These are phyloP conservation scores for Suhomyces prunicola DNA, from an alignment of 805 yeast genomes.

Conservation along the genomic window DNA sequence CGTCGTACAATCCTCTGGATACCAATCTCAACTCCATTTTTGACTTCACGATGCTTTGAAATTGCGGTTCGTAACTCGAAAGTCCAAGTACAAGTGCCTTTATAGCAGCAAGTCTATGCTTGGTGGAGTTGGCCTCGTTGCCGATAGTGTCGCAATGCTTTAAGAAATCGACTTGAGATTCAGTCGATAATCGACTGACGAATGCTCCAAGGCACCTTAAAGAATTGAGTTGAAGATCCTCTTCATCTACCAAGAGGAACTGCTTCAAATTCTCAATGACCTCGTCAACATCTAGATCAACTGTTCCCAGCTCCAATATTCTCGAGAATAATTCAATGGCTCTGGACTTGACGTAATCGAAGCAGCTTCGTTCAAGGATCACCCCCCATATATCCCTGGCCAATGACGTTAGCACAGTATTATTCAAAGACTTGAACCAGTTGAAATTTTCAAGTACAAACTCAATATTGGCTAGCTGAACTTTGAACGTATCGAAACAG, in stretches of 20 bases:
- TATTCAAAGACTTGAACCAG: not conserved
- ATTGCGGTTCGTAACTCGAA: constrained; percentile 16
- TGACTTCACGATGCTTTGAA: not conserved
- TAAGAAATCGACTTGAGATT: not conserved
- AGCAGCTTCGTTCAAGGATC: constrained; percentile 22
- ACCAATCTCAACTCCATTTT: constrained; percentile 10
- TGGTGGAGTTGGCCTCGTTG: constrained; percentile 31
- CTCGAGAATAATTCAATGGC: constrained; percentile 33
- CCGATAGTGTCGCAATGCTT: not conserved
- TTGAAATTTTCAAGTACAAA: constrained; percentile 16
- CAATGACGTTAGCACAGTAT: constrained; percentile 1
- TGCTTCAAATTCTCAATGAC: not conserved
- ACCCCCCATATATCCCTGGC: constrained; percentile 15
- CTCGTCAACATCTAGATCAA: not conserved
- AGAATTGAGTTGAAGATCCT: constrained; percentile 22
- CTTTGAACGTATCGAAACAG: constrained; percentile 35
- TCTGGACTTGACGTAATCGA: constrained; percentile 46
- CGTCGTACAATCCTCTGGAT: constrained; percentile 54
- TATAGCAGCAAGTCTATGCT: constrained; percentile 45
- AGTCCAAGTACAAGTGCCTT: constrained; percentile 32
- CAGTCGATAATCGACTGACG: constrained; percentile 10
- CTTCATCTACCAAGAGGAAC: not conserved
- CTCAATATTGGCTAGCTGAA: constrained; percentile 40
- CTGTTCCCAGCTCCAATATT: constrained; percentile 5
- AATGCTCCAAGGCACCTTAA: constrained; percentile 52